phyloP scores from a whole-genome alignment of 352 stramenopile species.

The Globisporangium middletonii region DNA sequence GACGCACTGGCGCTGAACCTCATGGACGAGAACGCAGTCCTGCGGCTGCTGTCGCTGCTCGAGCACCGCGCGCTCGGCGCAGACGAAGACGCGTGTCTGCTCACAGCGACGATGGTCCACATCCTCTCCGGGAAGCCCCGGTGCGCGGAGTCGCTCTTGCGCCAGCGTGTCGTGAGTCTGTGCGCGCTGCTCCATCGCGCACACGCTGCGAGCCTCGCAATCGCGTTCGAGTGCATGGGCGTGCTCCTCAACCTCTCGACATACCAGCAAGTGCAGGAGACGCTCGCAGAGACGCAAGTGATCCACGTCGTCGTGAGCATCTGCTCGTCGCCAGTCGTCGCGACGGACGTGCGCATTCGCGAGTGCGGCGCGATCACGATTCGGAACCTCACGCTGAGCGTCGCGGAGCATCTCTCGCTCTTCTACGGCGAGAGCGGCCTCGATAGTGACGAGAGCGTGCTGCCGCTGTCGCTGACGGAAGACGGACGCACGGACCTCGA shows the following conservation, averaged over 20 bases:
- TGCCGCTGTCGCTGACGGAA: background rate
- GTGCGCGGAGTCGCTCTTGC: slow-evolving; percentile 40
- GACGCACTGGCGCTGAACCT: slow-evolving; percentile 50
- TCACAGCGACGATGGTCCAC: slow-evolving; percentile 31
- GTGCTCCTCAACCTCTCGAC: slow-evolving; percentile 60
- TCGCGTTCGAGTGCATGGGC: slow-evolving; percentile 37
- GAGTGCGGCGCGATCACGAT: slow-evolving; percentile 54
- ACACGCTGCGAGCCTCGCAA: slow-evolving; percentile 22
- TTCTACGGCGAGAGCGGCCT: slow-evolving; percentile 37
- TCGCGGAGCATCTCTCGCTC: slow-evolving; percentile 45
- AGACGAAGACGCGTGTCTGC: slow-evolving; percentile 33
- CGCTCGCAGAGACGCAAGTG: slow-evolving; percentile 49
- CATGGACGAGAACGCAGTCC: slow-evolving; percentile 41
- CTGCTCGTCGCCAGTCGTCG: slow-evolving; percentile 23
- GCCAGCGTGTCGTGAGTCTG: slow-evolving; percentile 45
- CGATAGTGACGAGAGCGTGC: slow-evolving; percentile 10
- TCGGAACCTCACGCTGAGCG: slow-evolving; percentile 61
- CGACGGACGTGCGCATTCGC: slow-evolving; percentile 26
- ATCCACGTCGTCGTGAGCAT: slow-evolving; percentile 59
- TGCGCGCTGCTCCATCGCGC: slow-evolving; percentile 45
- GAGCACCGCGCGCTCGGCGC: slow-evolving; percentile 35
- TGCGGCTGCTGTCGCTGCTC: slow-evolving; percentile 37
- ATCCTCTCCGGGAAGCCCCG: slow-evolving; percentile 42
- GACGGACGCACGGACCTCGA: background rate
- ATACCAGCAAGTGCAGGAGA: slow-evolving; percentile 57